phyloP scores from a whole-genome alignment of 768 basidiomycete genomes.

The Pleurotus sapidus region DNA sequence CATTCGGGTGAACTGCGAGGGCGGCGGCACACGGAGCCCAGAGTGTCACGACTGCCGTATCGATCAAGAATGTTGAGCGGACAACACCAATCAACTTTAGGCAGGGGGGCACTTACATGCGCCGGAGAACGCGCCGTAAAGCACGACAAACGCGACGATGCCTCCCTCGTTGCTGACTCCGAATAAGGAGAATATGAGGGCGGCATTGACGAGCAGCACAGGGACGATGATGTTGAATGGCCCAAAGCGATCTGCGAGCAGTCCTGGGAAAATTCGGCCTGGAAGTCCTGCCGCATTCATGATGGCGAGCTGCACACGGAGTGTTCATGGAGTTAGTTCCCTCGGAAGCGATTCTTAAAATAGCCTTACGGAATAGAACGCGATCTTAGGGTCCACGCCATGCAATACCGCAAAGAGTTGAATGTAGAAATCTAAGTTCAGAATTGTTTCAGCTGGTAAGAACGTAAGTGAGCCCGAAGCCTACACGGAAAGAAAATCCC shows the following conservation, averaged over 20 bases:
- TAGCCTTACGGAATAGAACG: conserved; percentile 26
- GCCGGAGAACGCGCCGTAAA: conserved; percentile 40
- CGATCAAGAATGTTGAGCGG: not conserved
- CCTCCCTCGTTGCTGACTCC: conserved; percentile 25
- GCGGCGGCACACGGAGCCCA: not conserved
- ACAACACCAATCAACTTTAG: not conserved
- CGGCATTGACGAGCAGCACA: conserved; percentile 20
- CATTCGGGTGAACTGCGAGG: not conserved
- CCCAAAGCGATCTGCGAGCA: conserved; percentile 18
- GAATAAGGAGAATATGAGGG: conserved; percentile 32
- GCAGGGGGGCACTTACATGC: conserved; percentile 15
- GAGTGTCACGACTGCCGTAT: not conserved
- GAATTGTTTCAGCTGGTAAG: not conserved
- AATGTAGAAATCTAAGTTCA: conserved; percentile 25
- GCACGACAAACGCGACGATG: conserved; percentile 30
- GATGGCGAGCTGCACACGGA: conserved; percentile 12
- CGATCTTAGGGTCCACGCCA: conserved; percentile 19
- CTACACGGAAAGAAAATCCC: conserved; percentile 52
- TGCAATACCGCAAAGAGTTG: conserved; percentile 31
- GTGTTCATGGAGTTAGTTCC: too few relatives aligned
- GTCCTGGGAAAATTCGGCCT: conserved; percentile 20
- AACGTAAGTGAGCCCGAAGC: conserved; percentile 9
- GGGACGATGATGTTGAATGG: conserved; percentile 23
- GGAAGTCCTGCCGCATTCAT: conserved; percentile 19
- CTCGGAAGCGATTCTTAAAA: conserved; percentile 10